Evolutionary conservation across 2,329 filamentous ascomycete genomes (phyloP).

Genomic region (Penicillium verrucosum): DNA sequence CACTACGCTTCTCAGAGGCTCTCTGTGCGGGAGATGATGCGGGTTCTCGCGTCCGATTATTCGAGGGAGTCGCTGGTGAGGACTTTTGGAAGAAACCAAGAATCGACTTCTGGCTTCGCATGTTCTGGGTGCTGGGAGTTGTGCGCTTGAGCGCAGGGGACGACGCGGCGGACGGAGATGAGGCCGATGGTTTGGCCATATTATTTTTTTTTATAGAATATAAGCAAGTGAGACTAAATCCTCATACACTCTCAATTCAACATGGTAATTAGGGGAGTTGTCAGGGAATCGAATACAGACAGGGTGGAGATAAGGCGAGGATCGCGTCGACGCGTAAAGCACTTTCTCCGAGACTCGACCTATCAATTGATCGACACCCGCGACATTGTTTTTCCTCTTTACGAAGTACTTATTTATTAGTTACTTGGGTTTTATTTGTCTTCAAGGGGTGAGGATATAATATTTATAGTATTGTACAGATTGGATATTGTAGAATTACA

Average conservation of each 20-base stretch:
- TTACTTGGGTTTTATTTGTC: background rate
- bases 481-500: conserved; percentile 11
- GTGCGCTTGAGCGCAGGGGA: conserved; percentile 40
- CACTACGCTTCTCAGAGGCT: conserved; percentile 29
- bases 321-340: conserved; percentile 42
- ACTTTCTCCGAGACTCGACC: conserved; percentile 20
- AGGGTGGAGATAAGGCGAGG: conserved; percentile 22
- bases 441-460: background rate
- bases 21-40: conserved; percentile 38
- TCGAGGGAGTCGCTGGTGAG: conserved; percentile 45
- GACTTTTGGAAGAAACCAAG: conserved; percentile 73
- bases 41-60: conserved; percentile 30
- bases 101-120: conserved; percentile 68
- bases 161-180: conserved; percentile 35
- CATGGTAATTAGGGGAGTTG: conserved; percentile 1
- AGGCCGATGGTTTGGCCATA: conserved; percentile 40
- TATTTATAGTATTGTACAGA: conserved; percentile 10
- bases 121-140: conserved; percentile 42
- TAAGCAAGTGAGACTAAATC: background rate
- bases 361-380: conserved; percentile 8
- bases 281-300: conserved; percentile 1
- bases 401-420: background rate
- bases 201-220: background rate
- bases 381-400: background rate
- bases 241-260: background rate